Conservation (phyloP, 306 rosid species). For the Dryas drummondii region DNA sequence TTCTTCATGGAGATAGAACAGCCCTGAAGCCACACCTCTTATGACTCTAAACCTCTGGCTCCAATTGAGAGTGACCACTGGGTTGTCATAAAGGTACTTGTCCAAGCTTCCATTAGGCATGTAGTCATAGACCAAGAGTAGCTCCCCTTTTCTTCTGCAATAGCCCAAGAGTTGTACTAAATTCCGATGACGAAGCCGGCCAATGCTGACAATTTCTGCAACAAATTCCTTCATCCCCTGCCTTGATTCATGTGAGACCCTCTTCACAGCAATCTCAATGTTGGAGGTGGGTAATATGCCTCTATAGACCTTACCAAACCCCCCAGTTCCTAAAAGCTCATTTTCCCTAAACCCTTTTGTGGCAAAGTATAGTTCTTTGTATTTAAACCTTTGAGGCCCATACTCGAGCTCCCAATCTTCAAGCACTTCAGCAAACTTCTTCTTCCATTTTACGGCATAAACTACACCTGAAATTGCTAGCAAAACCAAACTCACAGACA, state of each 20-base stretch:
- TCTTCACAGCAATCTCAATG: conserved; percentile 22
- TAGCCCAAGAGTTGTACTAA: not conserved
- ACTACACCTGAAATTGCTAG: not conserved
- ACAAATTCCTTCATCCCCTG: conserved; percentile 22
- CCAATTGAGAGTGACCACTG: too few relatives aligned
- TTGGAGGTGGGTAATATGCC: conserved; percentile 20
- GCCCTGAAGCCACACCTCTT: too few relatives aligned
- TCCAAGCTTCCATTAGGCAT: too few relatives aligned
- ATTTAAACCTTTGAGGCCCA: conserved; percentile 20
- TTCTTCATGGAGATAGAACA: too few relatives aligned
- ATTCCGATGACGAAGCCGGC: conserved; percentile 17
- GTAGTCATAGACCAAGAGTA: not conserved
- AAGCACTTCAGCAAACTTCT: conserved; percentile 6
- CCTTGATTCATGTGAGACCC: conserved; percentile 12
- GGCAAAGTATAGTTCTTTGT: conserved; percentile 16
- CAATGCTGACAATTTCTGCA: too few relatives aligned
- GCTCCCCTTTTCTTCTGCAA: not conserved
- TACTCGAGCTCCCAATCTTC: conserved; percentile 26
- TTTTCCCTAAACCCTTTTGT: conserved; percentile 21
- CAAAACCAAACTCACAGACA: not conserved
- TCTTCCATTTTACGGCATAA: not conserved
- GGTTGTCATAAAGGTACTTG: too few relatives aligned
- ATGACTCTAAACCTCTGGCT: too few relatives aligned
- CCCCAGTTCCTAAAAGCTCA: conserved; percentile 24
- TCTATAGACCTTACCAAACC: conserved; percentile 27